These are phyloP conservation scores for Haemoproteus tartakovskyi DNA, from an alignment of 169 alveolate species.

Conservation along the genomic window DNA sequence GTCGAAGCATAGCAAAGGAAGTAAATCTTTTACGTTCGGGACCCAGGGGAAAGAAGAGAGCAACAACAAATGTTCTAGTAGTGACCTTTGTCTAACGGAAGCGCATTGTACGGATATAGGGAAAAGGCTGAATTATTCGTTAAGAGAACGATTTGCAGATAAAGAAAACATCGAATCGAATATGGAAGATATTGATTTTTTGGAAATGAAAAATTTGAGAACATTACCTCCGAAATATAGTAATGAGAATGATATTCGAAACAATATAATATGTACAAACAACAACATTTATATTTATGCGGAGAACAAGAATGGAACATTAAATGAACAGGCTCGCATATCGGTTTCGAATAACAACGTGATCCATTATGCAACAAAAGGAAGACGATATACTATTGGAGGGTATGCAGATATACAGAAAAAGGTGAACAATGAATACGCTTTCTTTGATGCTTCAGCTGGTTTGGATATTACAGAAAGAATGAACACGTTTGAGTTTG, in stretches of 20 bases:
- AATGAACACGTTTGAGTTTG: conserved; percentile 42
- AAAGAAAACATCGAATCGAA: conserved; percentile 44
- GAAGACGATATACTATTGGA: conserved; percentile 62
- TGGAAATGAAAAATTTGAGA: conserved; percentile 33
- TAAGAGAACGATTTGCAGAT: conserved; percentile 59
- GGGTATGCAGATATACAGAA: conserved; percentile 63
- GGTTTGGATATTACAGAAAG: conserved; percentile 14
- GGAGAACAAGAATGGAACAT: conserved; percentile 62
- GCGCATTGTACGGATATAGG: too few species aligned
- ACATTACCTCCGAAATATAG: conserved; percentile 63
- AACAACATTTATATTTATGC: conserved; percentile 63
- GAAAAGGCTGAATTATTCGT: conserved; percentile 36
- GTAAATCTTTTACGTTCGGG: too few species aligned
- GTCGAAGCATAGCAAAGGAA: too few species aligned
- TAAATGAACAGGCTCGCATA: conserved; percentile 64
- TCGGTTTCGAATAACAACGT: conserved; percentile 53
- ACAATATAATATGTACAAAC: conserved; percentile 47
- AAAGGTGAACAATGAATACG: conserved; percentile 50
- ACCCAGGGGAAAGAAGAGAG: too few species aligned
- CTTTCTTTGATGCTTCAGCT: conserved; percentile 37
- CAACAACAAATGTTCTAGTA: too few species aligned
- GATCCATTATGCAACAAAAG: conserved; percentile 52
- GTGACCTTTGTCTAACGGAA: too few species aligned
- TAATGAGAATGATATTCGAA: conserved; percentile 61
- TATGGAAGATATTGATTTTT: conserved; percentile 56